phyloP scores from a whole-genome alignment of 2,329 filamentous ascomycete genomes.

The Hypoxylon sp. region DNA sequence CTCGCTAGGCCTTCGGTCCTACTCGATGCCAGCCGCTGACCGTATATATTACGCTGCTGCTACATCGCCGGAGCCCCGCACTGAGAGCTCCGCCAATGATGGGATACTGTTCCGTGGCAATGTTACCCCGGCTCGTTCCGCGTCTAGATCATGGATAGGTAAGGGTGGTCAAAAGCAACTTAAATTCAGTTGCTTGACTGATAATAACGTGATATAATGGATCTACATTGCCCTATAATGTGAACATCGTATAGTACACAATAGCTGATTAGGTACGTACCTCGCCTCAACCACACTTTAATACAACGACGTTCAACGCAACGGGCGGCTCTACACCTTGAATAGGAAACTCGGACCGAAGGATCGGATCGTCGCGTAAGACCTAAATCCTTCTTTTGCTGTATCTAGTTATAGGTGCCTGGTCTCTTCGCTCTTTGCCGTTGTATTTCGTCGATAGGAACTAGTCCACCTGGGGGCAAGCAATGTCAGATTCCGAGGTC shows the following conservation, averaged over 20 bases:
- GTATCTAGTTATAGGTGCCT: not conserved
- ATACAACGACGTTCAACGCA: slow-evolving; percentile 12
- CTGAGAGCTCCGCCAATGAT: not conserved
- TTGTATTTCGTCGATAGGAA: not conserved
- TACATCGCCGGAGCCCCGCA: slow-evolving; percentile 11
- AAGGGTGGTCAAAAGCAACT: not conserved
- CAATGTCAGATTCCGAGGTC: not conserved
- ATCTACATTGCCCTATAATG: not conserved
- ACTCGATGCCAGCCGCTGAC: slow-evolving; percentile 12
- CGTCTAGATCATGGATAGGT: not conserved
- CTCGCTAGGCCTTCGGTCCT: slow-evolving; percentile 13
- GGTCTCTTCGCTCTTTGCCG: not conserved
- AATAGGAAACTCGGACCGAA: slow-evolving; percentile 32
- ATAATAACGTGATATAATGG: not conserved
- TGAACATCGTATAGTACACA: not conserved
- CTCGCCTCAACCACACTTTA: slow-evolving; percentile 9
- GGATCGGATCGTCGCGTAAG: slow-evolving; percentile 16
- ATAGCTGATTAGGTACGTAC: slow-evolving; percentile 1
- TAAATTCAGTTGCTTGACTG: not conserved
- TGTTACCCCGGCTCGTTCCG: slow-evolving; percentile 9
- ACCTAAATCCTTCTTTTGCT: slow-evolving; percentile 11
- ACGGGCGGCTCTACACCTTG: slow-evolving; percentile 12
- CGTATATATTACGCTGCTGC: not conserved
- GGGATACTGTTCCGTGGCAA: not conserved
- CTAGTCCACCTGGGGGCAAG: not conserved